Evolutionary conservation across 768 basidiomycete genomes (phyloP), one percentile per base, ranked within the genome.

Genomic region (Auricularia cornea): DNA sequence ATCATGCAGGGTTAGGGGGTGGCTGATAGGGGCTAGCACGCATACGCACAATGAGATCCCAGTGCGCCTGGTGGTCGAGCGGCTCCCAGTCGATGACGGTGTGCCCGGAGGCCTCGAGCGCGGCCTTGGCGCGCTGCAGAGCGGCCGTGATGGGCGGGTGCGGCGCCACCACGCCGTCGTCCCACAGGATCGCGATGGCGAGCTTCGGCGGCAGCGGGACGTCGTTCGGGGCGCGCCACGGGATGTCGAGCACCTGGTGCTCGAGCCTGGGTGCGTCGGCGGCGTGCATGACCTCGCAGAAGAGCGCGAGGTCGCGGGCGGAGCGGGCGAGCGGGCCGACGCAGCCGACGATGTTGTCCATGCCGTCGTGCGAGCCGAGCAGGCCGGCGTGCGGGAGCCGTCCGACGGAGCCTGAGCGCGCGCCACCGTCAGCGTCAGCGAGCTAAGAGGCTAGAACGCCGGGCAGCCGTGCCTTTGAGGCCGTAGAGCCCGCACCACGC

Each of bases 81-180:
- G 81, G 78, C 28, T 71, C 61, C 80, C 81, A 83, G 41, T 74
- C 67, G 26, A 83, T 74, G n/a, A 83, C 79, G 59, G 83, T 79
- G 67, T 83, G 83, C 3, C 82, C 82, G 3, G 79, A 80, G 29
- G 70, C 73, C 62, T 73, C 65, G 41, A 83, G 69, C 20, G 75
- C 78, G 18, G 74, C 68, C 64, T 76, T 78, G 60, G 74, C 73
- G 59, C 66, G 67, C 62, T 76, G 70, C 66, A 84, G 64, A 23
- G 78, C 82, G 32, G 75, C 71, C 0, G 68, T 65, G 38, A 83
- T 75, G 1, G 82, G 82, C 41, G 83, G 81, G 61, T 81, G 79
- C 35, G 82, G 82, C 59, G 69, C 70, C 32, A 82, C 83, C 32
- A 80, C 76, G 8, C 79, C 80, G 65, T 83, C 81, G 60, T 84